phyloP scores from a whole-genome alignment of 2,329 filamentous ascomycete genomes.

The Diaporthe caulivora region DNA sequence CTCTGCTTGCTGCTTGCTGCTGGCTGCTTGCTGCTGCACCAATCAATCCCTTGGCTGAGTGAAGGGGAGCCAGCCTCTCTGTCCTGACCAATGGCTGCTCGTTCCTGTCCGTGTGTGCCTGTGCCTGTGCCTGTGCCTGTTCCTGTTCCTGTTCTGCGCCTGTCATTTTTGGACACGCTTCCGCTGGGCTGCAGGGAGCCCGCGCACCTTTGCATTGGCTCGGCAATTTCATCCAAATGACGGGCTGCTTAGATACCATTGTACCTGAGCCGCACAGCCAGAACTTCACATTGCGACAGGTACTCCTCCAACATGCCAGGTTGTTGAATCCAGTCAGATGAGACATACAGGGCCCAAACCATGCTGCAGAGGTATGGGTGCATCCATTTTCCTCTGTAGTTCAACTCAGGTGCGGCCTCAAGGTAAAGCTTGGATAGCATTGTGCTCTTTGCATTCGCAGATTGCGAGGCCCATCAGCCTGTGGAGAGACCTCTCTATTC shows the following conservation, averaged over 20 bases:
- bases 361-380: too few species aligned
- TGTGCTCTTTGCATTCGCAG: not conserved
- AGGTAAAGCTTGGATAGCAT: not conserved
- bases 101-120: not conserved
- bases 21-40: not conserved
- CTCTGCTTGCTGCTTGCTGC: not conserved
- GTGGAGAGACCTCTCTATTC: not conserved
- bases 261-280: not conserved
- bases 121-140: not conserved
- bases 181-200: conserved; percentile 22
- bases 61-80: not conserved
- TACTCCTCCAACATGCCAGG: not conserved
- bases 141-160: conserved; percentile 18
- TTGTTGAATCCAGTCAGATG: too few species aligned
- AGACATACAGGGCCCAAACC: too few species aligned
- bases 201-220: conserved; percentile 31
- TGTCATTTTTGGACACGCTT: conserved; percentile 36
- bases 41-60: conserved; percentile 23
- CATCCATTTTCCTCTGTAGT: too few species aligned
- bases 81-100: not conserved
- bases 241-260: conserved; percentile 8
- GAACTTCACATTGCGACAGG: not conserved
- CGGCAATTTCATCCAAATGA: conserved; percentile 31
- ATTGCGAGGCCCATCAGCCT: not conserved
- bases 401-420: too few species aligned